Evolutionary conservation across 2,329 filamentous ascomycete genomes (phyloP), one percentile per base, ranked within the genome.

Genomic region (Pseudogymnoascus sp.): DNA sequence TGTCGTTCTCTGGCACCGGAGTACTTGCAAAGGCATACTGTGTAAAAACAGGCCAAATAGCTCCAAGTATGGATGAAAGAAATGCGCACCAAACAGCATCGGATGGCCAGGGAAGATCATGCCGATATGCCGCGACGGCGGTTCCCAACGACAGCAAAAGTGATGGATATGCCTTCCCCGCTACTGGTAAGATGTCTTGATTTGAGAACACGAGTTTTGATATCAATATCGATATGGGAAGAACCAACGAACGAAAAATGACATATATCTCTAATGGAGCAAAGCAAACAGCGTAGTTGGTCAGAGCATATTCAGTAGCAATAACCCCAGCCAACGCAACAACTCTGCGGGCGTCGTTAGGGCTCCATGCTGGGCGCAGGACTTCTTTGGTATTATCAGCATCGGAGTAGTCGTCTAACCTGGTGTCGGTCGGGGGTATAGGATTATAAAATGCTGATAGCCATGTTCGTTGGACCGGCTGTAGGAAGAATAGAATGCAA

Each of bases 231-330:
- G 46, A 56, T 56, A 56, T 34, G 8, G 46, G 46, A 56, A 56
- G 46, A 16, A 56, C 10, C n/a, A 56, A 18, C 16, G 46, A 16
- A 31, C 46, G 46, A 31, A 11, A 56, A 56, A 56, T 56, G 25
- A 16, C 6, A 34, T 56, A 56, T 56, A 56, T 56, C 46, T 56
- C 46, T 5, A 56, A 31, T 12, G 46, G 46, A 31, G 46, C 46
- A 34, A 56, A 56, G 46, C 46, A 56, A 56, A 34, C 34, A 18
- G 25, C 46, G 46, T 56, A 56, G n/a, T n/a, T 56, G 14, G 46
- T 56, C 10, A 56, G 46, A 34, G 46, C 25, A 56, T 56, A 31
- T 56, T 56, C 46, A 56, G 46, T 7, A 4, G 25, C 25, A 18
- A 56, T 34, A 10, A 56, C 16, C 25, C n/a, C 46, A 18, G 46